Evolutionary conservation across 2,329 filamentous ascomycete genomes (phyloP).

Genomic region (Neofusicoccum umdonicola): DNA sequence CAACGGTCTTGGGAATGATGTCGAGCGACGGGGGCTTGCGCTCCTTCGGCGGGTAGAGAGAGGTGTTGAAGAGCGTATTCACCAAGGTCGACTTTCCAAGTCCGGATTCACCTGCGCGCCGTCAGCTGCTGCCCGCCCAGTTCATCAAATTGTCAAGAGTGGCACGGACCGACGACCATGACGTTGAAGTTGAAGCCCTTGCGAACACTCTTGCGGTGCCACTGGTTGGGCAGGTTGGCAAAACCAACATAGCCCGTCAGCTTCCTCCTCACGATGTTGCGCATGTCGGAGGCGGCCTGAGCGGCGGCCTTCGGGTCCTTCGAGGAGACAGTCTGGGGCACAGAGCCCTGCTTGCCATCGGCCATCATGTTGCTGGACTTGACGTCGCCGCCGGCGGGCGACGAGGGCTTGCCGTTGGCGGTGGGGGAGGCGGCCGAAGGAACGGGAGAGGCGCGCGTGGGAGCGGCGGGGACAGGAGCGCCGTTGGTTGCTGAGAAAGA

Average conservation of each 20-base stretch:
- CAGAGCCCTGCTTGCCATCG: constrained; percentile 46
- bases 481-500: constrained; percentile 46
- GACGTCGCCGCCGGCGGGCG: constrained; percentile 46
- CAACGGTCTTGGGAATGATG: constrained; percentile 84
- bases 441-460: constrained; percentile 46
- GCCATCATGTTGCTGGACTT: constrained; percentile 58
- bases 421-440: constrained; percentile 40
- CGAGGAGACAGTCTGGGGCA: constrained; percentile 60
- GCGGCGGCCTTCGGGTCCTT: constrained; percentile 61
- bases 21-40: constrained; percentile 96
- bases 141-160: background rate
- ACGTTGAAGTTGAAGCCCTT: constrained; percentile 99
- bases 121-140: background rate
- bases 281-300: constrained; percentile 56
- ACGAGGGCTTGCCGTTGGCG: constrained; percentile 52
- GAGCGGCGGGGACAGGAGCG: constrained; percentile 37
- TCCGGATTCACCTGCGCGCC: constrained; percentile 82
- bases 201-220: constrained; percentile 99
- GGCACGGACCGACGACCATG: constrained; percentile 87
- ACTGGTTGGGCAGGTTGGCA: constrained; percentile 98
- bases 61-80: constrained; percentile 99
- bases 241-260: constrained; percentile 98
- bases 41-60: constrained; percentile 97
- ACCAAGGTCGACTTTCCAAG: constrained; percentile 98
- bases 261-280: constrained; percentile 97